Conservation (phyloP, 106 monocot species). For the Vanilla planifolia region DNA sequence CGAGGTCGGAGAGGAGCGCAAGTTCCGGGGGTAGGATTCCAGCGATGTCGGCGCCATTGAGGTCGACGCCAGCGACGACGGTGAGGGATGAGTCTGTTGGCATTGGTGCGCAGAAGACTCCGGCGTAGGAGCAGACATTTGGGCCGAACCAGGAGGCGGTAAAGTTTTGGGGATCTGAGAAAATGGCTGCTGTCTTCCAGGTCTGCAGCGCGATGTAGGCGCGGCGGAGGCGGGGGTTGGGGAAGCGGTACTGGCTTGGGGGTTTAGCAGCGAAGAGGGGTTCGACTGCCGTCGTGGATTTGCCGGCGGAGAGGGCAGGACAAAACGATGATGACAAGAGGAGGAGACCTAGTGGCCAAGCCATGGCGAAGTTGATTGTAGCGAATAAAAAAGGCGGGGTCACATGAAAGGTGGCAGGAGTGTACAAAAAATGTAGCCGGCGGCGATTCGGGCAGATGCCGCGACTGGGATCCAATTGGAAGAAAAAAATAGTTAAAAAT, state of each 20-base stretch:
- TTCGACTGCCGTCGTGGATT: too few species aligned
- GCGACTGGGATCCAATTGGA: too few species aligned
- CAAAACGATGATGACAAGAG: too few species aligned
- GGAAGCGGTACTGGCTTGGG: constrained; percentile 6
- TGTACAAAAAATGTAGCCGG: too few species aligned
- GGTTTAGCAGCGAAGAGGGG: constrained; percentile 2
- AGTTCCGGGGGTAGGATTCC: constrained; percentile 46
- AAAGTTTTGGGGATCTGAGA: constrained; percentile 53
- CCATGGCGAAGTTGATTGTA: too few species aligned
- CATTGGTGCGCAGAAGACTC: constrained; percentile 32
- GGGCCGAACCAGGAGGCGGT: constrained; percentile 49
- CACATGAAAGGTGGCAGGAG: too few species aligned
- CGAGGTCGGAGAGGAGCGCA: constrained; percentile 46
- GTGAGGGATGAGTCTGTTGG: constrained; percentile 18
- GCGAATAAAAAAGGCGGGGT: too few species aligned
- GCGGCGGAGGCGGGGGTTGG: constrained; percentile 21
- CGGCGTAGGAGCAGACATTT: too few species aligned
- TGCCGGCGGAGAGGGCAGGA: too few species aligned
- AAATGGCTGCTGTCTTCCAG: constrained; percentile 57
- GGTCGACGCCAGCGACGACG: constrained; percentile 54
- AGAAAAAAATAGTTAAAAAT: too few species aligned
- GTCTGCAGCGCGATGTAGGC: constrained; percentile 45
- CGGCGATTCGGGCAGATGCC: too few species aligned
- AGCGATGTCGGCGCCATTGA: constrained; percentile 58
- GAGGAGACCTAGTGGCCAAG: too few species aligned